Evolutionary conservation across 257 asterid genomes (phyloP), one percentile per base, ranked within the genome.

Genomic region (Solanum pennellii): DNA sequence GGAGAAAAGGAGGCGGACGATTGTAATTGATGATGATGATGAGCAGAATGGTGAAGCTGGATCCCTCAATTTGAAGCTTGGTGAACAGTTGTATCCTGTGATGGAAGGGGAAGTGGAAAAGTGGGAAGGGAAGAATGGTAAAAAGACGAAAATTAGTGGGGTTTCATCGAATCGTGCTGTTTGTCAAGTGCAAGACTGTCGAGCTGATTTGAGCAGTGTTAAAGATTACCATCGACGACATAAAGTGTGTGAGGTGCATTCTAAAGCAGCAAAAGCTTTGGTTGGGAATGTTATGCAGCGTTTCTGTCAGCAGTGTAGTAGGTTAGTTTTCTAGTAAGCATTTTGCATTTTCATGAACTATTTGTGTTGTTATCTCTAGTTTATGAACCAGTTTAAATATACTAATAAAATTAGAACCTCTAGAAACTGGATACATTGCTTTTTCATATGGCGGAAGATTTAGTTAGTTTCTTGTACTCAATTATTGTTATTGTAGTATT

Each of bases 181-280:
- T 74, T 97, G 99, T 88, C 99, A 94, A 86, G 99, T 97, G 27
- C 98, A 97, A 88, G 90, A 93, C 65, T 96, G 99, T 87, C 90
- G 91, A 85, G 96, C 93, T 45, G 95, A 96, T 90, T 92, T 96
- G 29, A 90, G 94, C 29, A 86, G 86, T 82, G 97, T 95, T 16
- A 96, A 95, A 91, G 99, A 96, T 84, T 96, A 96, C 88, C 99
- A 96, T 89, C 88, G 98, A 21, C 93, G 98, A 41, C 99, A 96
- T 87, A 96, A 96, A 92, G 99, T 96, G 49, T 96, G 99, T 87
- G 98, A 94, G 90, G 90, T 92, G 74, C 99, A 97, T 87, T 94
- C 98, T 89, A 97, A 97, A 87, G 97, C 98, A 12, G 73, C 87
- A 23, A 92, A 92, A 69, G 96, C 98, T 25, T 88, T 92, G 86